Evolutionary conservation across 805 yeast genomes (phyloP).

Genomic region (Candida ficus): DNA sequence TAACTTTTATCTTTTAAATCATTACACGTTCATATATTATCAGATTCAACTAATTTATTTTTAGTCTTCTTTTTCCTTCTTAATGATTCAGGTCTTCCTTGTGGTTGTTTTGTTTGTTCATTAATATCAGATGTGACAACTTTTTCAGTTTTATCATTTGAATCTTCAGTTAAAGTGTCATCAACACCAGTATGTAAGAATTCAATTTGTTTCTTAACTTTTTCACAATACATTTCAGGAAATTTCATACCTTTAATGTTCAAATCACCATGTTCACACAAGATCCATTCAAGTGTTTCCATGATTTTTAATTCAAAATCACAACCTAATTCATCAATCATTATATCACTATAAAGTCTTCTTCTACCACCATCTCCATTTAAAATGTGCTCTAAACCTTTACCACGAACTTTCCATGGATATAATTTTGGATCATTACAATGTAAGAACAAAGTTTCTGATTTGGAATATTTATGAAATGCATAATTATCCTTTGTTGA

Average conservation of each 20-base stretch:
- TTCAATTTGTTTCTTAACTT: slow-evolving; percentile 31
- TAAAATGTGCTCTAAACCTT: slow-evolving; percentile 20
- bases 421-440: slow-evolving; percentile 26
- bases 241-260: slow-evolving; percentile 33
- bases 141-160: neutral
- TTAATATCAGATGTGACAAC: no score
- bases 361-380: slow-evolving; percentile 19
- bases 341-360: slow-evolving; percentile 16
- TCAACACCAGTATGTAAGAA: slow-evolving; percentile 25
- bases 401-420: slow-evolving; percentile 26
- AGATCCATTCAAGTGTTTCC: slow-evolving; percentile 23
- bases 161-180: neutral
- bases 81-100: no score
- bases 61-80: no score
- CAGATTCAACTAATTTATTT: no score
- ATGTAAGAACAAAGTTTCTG: slow-evolving; percentile 25
- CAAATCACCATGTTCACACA: slow-evolving; percentile 30
- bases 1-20: no score
- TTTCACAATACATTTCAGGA: slow-evolving; percentile 34
- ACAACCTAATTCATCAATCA: slow-evolving; percentile 22
- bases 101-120: no score
- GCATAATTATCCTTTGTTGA: slow-evolving; percentile 16
- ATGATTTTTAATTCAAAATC: slow-evolving; percentile 27
- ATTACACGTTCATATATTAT: no score
- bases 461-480: slow-evolving; percentile 17